Conservation (phyloP, 495 filamentous ascomycete genomes). For the Baudoinia panamericana region DNA sequence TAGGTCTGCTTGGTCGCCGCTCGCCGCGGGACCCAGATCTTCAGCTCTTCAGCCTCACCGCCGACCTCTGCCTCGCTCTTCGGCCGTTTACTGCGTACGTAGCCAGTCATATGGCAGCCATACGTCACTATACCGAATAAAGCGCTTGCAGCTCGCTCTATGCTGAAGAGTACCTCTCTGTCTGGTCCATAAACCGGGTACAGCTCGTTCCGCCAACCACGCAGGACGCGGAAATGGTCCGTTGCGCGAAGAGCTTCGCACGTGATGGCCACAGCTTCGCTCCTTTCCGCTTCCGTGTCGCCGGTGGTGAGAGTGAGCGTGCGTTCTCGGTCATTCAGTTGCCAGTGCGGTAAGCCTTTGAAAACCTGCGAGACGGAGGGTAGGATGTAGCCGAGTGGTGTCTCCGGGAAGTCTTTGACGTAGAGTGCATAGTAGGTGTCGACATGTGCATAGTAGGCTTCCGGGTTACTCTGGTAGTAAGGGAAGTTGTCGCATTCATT, state of each 20-base stretch:
- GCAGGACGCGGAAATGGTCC: slow-evolving; percentile 54
- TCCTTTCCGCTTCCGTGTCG: slow-evolving; percentile 35
- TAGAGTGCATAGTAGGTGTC: slow-evolving; percentile 29
- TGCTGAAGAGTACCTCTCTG: slow-evolving; percentile 52
- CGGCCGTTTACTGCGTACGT: slow-evolving; percentile 33
- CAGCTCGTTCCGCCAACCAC: slow-evolving; percentile 76
- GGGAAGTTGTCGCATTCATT: slow-evolving; percentile 33
- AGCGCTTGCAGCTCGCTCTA: slow-evolving; percentile 65
- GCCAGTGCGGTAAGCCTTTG: slow-evolving; percentile 24
- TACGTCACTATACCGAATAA: slow-evolving; percentile 82
- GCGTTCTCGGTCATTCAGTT: slow-evolving; percentile 26
- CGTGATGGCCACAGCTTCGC: slow-evolving; percentile 42
- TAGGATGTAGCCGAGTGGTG: slow-evolving; percentile 38
- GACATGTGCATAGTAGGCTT: slow-evolving; percentile 26
- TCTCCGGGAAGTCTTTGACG: slow-evolving; percentile 20
- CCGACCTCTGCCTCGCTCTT: slow-evolving; percentile 10
- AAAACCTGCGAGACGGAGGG: slow-evolving; percentile 34
- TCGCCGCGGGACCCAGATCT: slow-evolving; percentile 74
- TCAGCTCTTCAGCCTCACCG: slow-evolving; percentile 43
- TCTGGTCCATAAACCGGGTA: slow-evolving; percentile 67
- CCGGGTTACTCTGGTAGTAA: slow-evolving; percentile 27
- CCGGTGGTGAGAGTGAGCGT: slow-evolving; percentile 26
- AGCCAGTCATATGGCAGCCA: slow-evolving; percentile 81
- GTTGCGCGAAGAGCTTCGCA: slow-evolving; percentile 49
- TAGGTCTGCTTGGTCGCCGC: slow-evolving; percentile 70